These are phyloP conservation scores for Lipomyces starkeyi DNA, from an alignment of 805 yeast species.

Conservation along the genomic window DNA sequence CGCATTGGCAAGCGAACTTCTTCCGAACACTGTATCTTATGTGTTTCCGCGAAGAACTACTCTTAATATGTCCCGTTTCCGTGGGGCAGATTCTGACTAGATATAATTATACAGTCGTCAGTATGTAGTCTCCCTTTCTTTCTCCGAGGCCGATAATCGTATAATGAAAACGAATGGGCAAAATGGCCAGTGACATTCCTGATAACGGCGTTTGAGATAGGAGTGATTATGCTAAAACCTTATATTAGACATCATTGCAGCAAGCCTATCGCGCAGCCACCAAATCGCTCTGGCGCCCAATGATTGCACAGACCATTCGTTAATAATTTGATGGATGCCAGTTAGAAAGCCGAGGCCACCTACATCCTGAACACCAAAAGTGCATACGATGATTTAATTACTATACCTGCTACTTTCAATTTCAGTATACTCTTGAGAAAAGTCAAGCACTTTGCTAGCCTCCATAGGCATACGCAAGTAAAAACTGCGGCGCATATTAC, in stretches of 20 bases:
- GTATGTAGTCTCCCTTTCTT: neutral
- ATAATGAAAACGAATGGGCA: neutral
- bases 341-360: neutral
- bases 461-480: no score
- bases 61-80: neutral
- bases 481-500: no score
- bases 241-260: neutral
- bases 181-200: neutral
- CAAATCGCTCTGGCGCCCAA: neutral
- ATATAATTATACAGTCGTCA: neutral
- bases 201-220: no score
- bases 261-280: constrained; percentile 7
- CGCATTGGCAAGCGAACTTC: neutral
- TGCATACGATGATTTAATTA: neutral
- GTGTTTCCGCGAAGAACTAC: neutral
- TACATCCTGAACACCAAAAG: neutral
- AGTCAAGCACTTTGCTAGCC: no score
- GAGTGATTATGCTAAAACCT: neutral
- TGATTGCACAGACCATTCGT: constrained; percentile 2
- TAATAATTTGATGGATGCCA: neutral
- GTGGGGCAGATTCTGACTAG: neutral
- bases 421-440: neutral
- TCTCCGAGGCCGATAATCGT: neutral
- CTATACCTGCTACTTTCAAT: neutral
- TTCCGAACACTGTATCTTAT: neutral